These are phyloP conservation scores for Phytophthora megakarya DNA, from an alignment of 352 stramenopile genomes.

Conservation along the genomic window DNA sequence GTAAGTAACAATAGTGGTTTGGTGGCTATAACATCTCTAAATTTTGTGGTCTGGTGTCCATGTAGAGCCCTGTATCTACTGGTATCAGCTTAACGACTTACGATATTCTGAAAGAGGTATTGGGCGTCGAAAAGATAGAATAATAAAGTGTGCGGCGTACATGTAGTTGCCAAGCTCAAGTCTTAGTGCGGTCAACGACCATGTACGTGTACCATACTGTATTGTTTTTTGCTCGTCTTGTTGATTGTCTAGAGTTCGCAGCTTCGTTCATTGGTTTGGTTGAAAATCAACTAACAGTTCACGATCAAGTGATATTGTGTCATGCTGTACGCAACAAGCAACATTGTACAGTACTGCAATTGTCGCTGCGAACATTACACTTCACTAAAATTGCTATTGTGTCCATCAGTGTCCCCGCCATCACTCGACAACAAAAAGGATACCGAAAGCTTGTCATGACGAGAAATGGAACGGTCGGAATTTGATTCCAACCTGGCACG, in stretches of 20 bases:
- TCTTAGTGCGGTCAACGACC: neutral
- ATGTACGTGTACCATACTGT: neutral
- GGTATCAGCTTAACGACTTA: slow-evolving; percentile 89
- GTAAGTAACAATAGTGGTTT: slow-evolving; percentile 44
- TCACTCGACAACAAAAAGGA: slow-evolving; percentile 26
- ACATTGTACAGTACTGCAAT: no score
- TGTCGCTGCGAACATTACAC: no score
- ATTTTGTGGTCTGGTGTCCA: slow-evolving; percentile 1
- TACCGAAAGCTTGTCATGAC: slow-evolving; percentile 27
- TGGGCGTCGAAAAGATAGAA: slow-evolving; percentile 83
- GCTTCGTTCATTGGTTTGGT: no score
- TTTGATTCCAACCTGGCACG: neutral
- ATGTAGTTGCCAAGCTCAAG: neutral
- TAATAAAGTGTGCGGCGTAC: slow-evolving; percentile 23
- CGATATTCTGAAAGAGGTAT: slow-evolving; percentile 86
- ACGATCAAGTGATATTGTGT: neutral
- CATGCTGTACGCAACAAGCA: no score
- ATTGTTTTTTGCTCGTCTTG: neutral
- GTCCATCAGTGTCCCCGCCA: slow-evolving; percentile 2
- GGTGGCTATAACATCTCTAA: neutral
- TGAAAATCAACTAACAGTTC: no score
- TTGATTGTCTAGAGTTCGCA: no score
- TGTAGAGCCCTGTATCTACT: slow-evolving; percentile 80
- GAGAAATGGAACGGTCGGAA: neutral
- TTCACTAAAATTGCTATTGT: neutral